These are phyloP conservation scores for Strigomonas galati DNA, from an alignment of 208 protist genomes.

Conservation along the genomic window DNA sequence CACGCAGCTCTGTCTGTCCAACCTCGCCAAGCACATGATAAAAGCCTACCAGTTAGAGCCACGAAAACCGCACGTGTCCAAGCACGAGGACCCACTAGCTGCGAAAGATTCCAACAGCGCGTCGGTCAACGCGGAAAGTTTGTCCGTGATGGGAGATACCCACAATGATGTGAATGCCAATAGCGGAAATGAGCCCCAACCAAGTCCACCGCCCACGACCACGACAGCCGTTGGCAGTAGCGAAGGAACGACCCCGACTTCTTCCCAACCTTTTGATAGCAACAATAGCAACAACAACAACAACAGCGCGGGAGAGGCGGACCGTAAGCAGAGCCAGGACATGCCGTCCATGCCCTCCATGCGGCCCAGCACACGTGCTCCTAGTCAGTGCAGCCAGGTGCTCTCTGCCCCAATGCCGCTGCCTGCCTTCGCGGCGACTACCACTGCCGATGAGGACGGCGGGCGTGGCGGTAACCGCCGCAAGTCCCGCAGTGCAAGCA, in stretches of 20 bases:
- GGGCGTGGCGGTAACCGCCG: background rate
- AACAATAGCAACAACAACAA: no score
- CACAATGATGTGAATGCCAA: no score
- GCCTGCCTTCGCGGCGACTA: background rate
- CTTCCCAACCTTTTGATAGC: no score
- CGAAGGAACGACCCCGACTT: no score
- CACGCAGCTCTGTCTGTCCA: conserved; percentile 55
- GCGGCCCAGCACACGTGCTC: background rate
- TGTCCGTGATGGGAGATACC: no score
- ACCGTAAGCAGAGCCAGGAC: no score
- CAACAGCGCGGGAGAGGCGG: no score
- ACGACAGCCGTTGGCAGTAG: no score
- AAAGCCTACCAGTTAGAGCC: conserved; percentile 36
- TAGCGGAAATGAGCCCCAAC: no score
- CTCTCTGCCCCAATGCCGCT: background rate
- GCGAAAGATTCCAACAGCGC: no score
- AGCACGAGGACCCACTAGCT: background rate
- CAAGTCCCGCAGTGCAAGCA: background rate
- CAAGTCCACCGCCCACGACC: no score
- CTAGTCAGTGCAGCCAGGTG: background rate
- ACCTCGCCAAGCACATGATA: conserved; percentile 47
- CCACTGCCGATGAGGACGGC: background rate
- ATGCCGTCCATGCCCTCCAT: background rate
- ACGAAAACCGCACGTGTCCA: conserved; percentile 8
- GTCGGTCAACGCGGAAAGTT: no score